Evolutionary conservation across 2,329 filamentous ascomycete genomes (phyloP).

Genomic region (Calonectria pseudoturangicola): DNA sequence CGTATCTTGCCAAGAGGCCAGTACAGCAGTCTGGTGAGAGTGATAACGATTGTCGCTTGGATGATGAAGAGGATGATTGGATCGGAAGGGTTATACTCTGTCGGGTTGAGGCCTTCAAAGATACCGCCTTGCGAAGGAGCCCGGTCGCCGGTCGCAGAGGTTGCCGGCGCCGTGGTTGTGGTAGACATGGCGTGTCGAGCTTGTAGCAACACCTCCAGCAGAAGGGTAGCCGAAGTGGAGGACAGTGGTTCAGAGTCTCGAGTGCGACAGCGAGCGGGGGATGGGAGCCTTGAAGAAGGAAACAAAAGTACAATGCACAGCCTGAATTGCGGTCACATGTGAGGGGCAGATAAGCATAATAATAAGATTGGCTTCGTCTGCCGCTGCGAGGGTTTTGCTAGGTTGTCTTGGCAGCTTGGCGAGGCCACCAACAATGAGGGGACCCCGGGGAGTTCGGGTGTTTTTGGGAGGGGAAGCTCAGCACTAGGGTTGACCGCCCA

Average conservation of each 20-base stretch:
- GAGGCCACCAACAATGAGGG: not conserved
- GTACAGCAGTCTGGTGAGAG: slow-evolving; percentile 68
- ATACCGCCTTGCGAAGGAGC: slow-evolving; percentile 40
- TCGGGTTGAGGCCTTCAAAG: slow-evolving; percentile 43
- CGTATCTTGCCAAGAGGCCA: slow-evolving; percentile 84
- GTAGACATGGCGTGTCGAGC: slow-evolving; percentile 26
- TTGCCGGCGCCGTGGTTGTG: slow-evolving; percentile 25
- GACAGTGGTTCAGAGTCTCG: not conserved
- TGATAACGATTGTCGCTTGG: slow-evolving; percentile 43
- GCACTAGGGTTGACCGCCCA: slow-evolving; percentile 9
- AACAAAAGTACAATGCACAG: not conserved
- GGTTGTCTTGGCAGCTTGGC: slow-evolving; percentile 17
- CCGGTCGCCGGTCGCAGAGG: slow-evolving; percentile 29
- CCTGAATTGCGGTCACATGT: slow-evolving; percentile 8
- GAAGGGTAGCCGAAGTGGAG: no score
- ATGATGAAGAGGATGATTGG: slow-evolving; percentile 44
- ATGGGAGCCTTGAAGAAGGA: slow-evolving; percentile 1
- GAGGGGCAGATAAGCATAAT: slow-evolving; percentile 9
- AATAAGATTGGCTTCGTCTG: not conserved
- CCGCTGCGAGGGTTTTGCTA: slow-evolving; percentile 11
- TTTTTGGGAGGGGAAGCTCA: not conserved
- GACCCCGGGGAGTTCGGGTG: slow-evolving; percentile 4
- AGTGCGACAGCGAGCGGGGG: not conserved
- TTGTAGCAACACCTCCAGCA: not conserved
- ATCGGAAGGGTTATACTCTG: slow-evolving; percentile 40